Percentiles rank a stretch among this genome's conserved stretches.
phyloP scores from a whole-genome alignment of 257 asterid species.

The Solanum virginianum region DNA sequence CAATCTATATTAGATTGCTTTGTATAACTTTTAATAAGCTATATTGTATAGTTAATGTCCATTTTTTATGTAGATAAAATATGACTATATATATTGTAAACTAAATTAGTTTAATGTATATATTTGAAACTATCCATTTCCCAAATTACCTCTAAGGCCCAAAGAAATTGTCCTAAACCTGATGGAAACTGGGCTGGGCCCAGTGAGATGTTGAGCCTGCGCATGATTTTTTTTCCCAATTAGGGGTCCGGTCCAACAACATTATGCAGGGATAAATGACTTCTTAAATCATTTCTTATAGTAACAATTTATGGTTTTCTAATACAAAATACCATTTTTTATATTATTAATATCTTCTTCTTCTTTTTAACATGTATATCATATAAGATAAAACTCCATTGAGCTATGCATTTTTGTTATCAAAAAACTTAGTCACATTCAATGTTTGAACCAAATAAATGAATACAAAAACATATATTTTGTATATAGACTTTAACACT shows the following conservation, averaged over 20 bases:
- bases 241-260: background rate
- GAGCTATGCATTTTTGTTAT: background rate
- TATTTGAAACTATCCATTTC: too few relatives aligned
- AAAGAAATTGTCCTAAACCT: background rate
- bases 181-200: background rate
- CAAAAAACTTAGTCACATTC: background rate
- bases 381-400: background rate
- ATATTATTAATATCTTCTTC: background rate
- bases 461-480: background rate
- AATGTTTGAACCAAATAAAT: background rate
- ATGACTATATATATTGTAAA: too few relatives aligned
- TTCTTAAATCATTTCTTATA: background rate
- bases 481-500: background rate
- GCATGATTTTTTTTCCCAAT: background rate
- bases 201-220: background rate
- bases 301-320: background rate
- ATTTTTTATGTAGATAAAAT: too few relatives aligned
- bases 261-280: too few relatives aligned
- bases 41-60: too few relatives aligned
- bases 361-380: background rate
- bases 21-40: too few relatives aligned
- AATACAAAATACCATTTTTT: background rate
- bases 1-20: too few relatives aligned
- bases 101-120: too few relatives aligned
- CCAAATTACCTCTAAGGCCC: too few relatives aligned